A percentile compares a stretch with the other conserved stretches of the same genome.
These are phyloP conservation scores for Xylariaceae sp. DNA, from an alignment of 2,329 filamentous ascomycete genomes.

Conservation along the genomic window DNA sequence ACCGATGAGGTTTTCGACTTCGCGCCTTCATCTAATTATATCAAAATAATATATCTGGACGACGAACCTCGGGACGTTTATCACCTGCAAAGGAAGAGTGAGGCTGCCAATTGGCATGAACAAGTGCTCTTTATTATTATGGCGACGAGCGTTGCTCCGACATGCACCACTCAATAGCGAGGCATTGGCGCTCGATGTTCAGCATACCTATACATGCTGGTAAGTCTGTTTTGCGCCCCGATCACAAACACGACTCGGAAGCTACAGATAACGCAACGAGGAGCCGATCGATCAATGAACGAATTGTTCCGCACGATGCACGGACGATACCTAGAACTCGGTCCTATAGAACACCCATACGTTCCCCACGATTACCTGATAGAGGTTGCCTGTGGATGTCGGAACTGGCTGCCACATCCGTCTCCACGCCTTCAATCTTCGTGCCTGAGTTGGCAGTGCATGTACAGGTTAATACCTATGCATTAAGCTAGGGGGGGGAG, in stretches of 20 bases:
- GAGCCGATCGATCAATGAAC: background rate
- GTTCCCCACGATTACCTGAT: background rate
- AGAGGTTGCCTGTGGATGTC: constrained; percentile 15
- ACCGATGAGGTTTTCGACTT: constrained; percentile 9
- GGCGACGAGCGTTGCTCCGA: background rate
- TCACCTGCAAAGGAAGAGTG: constrained; percentile 7
- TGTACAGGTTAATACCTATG: background rate
- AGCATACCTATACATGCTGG: background rate
- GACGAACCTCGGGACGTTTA: constrained; percentile 1
- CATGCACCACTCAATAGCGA: constrained; percentile 1
- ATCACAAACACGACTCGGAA: background rate
- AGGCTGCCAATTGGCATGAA: constrained; percentile 7
- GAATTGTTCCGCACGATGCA: too few relatives aligned
- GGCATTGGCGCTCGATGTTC: constrained; percentile 3
- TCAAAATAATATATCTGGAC: background rate
- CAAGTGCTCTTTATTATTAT: background rate
- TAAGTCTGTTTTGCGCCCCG: background rate
- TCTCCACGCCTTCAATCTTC: background rate
- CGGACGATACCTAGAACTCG: too few relatives aligned
- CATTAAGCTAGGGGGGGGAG: too few relatives aligned
- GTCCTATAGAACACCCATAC: too few relatives aligned
- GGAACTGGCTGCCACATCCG: constrained; percentile 10
- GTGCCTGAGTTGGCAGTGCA: constrained; percentile 2
- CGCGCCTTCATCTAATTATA: background rate
- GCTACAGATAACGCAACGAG: background rate